These are phyloP conservation scores for Sporothrix inflata DNA, from an alignment of 2,329 filamentous ascomycete species.

Conservation along the genomic window DNA sequence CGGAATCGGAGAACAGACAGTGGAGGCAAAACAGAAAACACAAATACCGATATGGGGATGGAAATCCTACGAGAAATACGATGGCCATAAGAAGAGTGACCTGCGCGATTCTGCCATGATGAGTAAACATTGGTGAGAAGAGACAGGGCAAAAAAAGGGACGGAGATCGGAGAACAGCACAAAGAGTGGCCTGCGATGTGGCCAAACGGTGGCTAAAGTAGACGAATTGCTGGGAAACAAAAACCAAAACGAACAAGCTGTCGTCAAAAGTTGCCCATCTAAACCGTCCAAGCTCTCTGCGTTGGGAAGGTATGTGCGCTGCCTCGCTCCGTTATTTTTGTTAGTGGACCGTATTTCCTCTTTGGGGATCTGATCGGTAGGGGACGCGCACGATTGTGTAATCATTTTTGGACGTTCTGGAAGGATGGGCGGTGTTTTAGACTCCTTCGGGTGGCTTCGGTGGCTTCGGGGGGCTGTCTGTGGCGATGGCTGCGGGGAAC, in stretches of 20 bases:
- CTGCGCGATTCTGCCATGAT: neutral
- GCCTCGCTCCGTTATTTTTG: neutral
- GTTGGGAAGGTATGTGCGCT: neutral
- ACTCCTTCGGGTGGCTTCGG: neutral
- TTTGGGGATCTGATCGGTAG: neutral
- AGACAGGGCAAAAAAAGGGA: neutral
- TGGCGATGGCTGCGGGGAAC: neutral
- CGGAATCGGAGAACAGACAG: neutral
- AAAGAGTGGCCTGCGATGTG: neutral
- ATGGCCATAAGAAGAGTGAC: neutral
- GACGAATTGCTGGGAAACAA: neutral
- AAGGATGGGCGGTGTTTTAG: neutral
- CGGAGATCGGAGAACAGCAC: neutral
- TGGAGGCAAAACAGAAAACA: neutral
- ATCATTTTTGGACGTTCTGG: neutral
- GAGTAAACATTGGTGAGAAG: neutral
- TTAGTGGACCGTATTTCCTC: constrained; percentile 1
- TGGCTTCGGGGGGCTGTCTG: neutral
- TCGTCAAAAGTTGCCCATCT: neutral
- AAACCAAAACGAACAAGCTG: neutral
- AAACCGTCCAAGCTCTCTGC: neutral
- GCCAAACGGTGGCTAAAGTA: neutral
- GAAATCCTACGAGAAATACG: neutral
- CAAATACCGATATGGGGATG: constrained; percentile 5
- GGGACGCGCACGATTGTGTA: neutral